phyloP scores from a whole-genome alignment of 2,329 filamentous ascomycete genomes.

The Ilyonectria sp. region DNA sequence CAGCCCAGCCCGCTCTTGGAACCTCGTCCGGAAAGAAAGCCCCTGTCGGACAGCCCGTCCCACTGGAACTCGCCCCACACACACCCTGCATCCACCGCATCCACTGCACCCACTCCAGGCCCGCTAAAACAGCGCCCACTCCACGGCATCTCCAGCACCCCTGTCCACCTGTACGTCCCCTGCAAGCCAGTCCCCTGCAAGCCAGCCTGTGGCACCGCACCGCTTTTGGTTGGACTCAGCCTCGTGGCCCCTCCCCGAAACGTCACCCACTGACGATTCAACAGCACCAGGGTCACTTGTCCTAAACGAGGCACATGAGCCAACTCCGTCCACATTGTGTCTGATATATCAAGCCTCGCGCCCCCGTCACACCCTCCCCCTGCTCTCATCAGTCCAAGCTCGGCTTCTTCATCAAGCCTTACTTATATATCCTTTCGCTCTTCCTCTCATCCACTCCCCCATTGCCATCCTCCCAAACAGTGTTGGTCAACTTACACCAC shows the following conservation, averaged over 20 bases:
- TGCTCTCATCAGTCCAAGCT: constrained; percentile 39
- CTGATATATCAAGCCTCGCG: constrained; percentile 50
- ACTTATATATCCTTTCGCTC: constrained; percentile 22
- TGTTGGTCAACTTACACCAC: constrained; percentile 28
- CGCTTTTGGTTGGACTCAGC: constrained; percentile 52
- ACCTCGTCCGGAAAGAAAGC: constrained; percentile 15
- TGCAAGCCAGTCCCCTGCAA: constrained; percentile 33
- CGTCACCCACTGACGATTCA: constrained; percentile 59
- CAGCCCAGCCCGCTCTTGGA: constrained; percentile 24
- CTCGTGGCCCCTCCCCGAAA: constrained; percentile 58
- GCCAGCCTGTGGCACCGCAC: constrained; percentile 41
- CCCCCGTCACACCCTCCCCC: constrained; percentile 42
- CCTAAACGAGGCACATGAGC: constrained; percentile 51
- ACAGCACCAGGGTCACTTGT: constrained; percentile 50
- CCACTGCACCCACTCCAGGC: constrained; percentile 24
- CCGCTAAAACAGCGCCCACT: constrained; percentile 29
- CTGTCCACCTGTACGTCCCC: constrained; percentile 29
- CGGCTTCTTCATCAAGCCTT: constrained; percentile 30
- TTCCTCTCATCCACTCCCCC: constrained; percentile 26
- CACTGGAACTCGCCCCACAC: constrained; percentile 8
- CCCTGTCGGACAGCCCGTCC: constrained; percentile 25
- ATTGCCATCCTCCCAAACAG: constrained; percentile 30
- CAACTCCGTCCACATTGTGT: constrained; percentile 41
- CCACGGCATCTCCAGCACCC: constrained; percentile 41
- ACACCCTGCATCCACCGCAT: background rate